Percentiles rank a stretch among this genome's conserved stretches.
phyloP scores from a whole-genome alignment of 768 basidiomycete genomes.

The Dioszegia crocea region DNA sequence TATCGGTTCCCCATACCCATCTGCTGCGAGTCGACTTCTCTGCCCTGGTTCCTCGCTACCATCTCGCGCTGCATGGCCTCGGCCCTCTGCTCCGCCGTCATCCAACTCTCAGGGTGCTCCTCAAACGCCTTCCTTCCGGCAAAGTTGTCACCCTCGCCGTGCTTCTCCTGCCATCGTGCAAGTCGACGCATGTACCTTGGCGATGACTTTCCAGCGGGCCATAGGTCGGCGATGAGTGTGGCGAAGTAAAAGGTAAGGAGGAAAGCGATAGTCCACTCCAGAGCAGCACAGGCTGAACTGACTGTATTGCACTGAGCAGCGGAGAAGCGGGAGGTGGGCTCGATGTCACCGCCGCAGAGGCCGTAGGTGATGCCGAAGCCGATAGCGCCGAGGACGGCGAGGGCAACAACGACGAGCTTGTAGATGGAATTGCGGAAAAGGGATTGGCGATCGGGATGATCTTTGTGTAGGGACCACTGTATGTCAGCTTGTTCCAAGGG shows the following conservation, averaged over 20 bases:
- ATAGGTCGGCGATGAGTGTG: constrained; percentile 51
- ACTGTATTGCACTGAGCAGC: constrained; percentile 40
- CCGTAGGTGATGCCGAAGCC: constrained; percentile 49
- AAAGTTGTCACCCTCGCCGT: constrained; percentile 45
- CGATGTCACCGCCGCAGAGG: constrained; percentile 31
- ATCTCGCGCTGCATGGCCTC: constrained; percentile 25
- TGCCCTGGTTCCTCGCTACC: constrained; percentile 24
- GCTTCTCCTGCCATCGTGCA: constrained; percentile 46
- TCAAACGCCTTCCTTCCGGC: constrained; percentile 43
- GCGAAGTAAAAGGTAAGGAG: constrained; percentile 48
- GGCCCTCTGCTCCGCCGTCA: constrained; percentile 18
- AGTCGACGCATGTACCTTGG: constrained; percentile 48
- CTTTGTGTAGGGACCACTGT: constrained; percentile 47
- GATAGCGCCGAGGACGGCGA: constrained; percentile 48
- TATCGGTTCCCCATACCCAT: neutral
- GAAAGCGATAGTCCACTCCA: constrained; percentile 50
- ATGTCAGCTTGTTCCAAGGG: neutral
- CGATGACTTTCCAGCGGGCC: constrained; percentile 49
- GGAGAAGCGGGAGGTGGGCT: constrained; percentile 15
- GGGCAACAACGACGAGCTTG: constrained; percentile 48
- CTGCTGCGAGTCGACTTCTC: neutral
- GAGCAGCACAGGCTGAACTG: constrained; percentile 45
- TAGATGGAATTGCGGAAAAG: constrained; percentile 48
- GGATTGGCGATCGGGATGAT: constrained; percentile 49
- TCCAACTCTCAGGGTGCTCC: constrained; percentile 41